A percentile compares a stretch with the other conserved stretches of the same genome.
These are phyloP conservation scores for Fusarium bulbicola DNA, from an alignment of 2,329 filamentous ascomycete species.

Conservation along the genomic window DNA sequence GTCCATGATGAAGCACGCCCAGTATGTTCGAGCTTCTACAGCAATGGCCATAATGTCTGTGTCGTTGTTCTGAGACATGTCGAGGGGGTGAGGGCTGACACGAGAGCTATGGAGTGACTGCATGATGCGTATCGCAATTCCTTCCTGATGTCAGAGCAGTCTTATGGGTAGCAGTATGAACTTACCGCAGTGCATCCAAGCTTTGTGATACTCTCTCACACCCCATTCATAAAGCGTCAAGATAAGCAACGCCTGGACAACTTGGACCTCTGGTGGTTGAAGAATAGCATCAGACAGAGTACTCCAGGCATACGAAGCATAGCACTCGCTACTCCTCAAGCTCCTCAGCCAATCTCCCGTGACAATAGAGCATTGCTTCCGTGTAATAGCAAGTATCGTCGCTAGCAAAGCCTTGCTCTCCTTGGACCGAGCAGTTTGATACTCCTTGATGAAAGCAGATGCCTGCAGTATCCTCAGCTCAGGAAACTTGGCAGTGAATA, in stretches of 20 bases:
- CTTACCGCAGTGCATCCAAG: conserved; percentile 52
- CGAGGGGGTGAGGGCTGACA: conserved; percentile 24
- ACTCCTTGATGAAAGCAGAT: conserved; percentile 43
- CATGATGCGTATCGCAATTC: conserved; percentile 39
- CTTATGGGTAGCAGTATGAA: accelerated
- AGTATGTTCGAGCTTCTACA: conserved; percentile 53
- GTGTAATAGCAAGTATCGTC: conserved; percentile 25
- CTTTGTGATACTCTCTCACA: conserved; percentile 52
- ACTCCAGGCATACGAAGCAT: conserved; percentile 28
- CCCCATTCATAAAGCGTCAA: conserved; percentile 55
- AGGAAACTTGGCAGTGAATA: conserved; percentile 48
- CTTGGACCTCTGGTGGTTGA: conserved; percentile 35
- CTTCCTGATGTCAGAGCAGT: background rate
- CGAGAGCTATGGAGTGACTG: conserved; percentile 38
- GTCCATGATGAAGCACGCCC: conserved; percentile 58
- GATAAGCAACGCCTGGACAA: conserved; percentile 52
- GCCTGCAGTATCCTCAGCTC: conserved; percentile 49
- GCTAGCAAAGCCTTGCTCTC: conserved; percentile 41
- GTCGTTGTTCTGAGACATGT: conserved; percentile 22
- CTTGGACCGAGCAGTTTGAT: conserved; percentile 23
- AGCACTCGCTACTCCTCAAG: conserved; percentile 7
- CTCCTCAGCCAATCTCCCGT: conserved; percentile 17
- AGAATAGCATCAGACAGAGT: conserved; percentile 25
- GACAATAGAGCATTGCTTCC: conserved; percentile 26
- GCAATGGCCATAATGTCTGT: conserved; percentile 31